These are phyloP conservation scores for Citeromyces hawaiiensis DNA, from an alignment of 1,139 yeast species.

Conservation along the genomic window DNA sequence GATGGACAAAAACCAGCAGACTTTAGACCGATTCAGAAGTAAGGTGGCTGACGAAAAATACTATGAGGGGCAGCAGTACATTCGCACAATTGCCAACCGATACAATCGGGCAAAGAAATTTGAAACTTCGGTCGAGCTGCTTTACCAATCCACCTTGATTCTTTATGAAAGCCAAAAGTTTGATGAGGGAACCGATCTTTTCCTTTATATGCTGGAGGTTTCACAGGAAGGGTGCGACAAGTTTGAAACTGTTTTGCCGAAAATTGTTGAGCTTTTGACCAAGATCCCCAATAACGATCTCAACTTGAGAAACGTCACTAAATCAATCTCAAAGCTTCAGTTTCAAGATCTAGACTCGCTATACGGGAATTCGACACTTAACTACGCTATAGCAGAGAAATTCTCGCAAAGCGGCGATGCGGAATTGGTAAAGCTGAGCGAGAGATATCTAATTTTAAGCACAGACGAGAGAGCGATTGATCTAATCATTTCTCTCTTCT, in stretches of 20 bases:
- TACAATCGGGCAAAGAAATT: conserved; percentile 59
- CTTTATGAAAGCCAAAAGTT: conserved; percentile 57
- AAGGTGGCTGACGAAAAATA: conserved; percentile 65
- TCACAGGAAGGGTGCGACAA: conserved; percentile 31
- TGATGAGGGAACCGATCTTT: conserved; percentile 72
- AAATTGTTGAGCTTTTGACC: conserved; percentile 23
- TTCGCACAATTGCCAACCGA: conserved; percentile 78
- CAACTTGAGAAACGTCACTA: conserved; percentile 49
- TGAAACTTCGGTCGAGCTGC: conserved; percentile 57
- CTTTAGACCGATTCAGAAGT: conserved; percentile 46
- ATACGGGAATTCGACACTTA: conserved; percentile 67
- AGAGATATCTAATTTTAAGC: conserved; percentile 12
- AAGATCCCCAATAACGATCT: conserved; percentile 55
- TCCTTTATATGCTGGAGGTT: conserved; percentile 59
- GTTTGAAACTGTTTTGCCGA: conserved; percentile 20
- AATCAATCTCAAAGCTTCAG: conserved; percentile 57
- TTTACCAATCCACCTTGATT: conserved; percentile 57
- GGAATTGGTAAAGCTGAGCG: conserved; percentile 12
- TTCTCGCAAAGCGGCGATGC: conserved; percentile 22
- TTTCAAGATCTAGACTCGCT: conserved; percentile 29
- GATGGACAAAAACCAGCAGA: conserved; percentile 36
- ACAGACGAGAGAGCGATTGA: conserved; percentile 10
- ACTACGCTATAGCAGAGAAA: conserved; percentile 61
- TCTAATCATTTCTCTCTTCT: conserved; percentile 12
- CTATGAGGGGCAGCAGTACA: conserved; percentile 92